Evolutionary conservation across 2,329 filamentous ascomycete genomes (phyloP).

Genomic region (Beauveria sp.): DNA sequence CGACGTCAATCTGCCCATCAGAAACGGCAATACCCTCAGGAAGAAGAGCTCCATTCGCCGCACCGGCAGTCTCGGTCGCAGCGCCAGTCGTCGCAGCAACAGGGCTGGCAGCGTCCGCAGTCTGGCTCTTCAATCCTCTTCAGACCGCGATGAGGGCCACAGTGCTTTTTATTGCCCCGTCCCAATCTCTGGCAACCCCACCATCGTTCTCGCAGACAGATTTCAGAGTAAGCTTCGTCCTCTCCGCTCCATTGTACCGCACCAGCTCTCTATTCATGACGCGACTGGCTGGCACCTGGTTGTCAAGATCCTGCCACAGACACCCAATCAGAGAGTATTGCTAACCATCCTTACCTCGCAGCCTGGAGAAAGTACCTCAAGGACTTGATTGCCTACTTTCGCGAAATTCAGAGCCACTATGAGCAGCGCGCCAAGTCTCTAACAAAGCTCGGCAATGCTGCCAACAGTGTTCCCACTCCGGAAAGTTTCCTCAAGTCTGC

Average conservation of each 20-base stretch:
- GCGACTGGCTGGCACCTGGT: background rate
- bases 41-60: constrained; percentile 78
- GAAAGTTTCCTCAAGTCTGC: constrained; percentile 69
- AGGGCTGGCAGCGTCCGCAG: constrained; percentile 83
- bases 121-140: constrained; percentile 61
- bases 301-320: background rate
- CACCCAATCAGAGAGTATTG: background rate
- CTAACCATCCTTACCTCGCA: constrained; percentile 28
- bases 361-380: constrained; percentile 95
- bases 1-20: constrained; percentile 33
- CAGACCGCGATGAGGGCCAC: constrained; percentile 62
- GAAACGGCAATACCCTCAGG: constrained; percentile 65
- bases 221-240: constrained; percentile 65
- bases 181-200: constrained; percentile 79
- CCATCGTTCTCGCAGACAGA: constrained; percentile 75
- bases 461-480: constrained; percentile 72
- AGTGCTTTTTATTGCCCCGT: constrained; percentile 88
- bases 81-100: constrained; percentile 71
- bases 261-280: background rate
- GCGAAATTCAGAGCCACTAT: constrained; percentile 84
- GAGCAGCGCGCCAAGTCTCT: constrained; percentile 78
- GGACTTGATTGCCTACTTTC: constrained; percentile 87
- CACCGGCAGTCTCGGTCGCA: constrained; percentile 67
- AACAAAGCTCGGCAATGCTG: constrained; percentile 72
- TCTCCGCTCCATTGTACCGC: background rate